Conservation (phyloP, 306 rosid genomes). For the Cucumis hystrix region DNA sequence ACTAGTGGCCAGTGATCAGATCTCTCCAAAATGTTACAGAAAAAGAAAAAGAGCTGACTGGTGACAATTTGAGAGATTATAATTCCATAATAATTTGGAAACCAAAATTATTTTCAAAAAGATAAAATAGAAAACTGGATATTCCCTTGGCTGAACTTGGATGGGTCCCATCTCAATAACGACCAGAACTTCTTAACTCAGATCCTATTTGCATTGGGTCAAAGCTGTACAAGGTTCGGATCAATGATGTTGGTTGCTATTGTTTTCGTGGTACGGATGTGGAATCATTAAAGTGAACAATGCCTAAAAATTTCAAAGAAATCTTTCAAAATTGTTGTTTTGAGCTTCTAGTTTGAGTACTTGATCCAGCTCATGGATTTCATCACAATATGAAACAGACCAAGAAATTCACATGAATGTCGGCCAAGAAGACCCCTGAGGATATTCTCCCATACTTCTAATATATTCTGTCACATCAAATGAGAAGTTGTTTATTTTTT, state of each 20-base stretch:
- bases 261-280: background rate
- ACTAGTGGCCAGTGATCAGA: background rate
- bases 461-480: too few relatives aligned
- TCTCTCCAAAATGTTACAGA: background rate
- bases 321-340: background rate
- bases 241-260: background rate
- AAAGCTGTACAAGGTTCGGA: background rate
- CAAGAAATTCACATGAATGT: background rate
- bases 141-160: background rate
- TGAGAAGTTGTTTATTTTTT: too few relatives aligned
- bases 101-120: background rate
- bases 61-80: too few relatives aligned
- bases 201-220: background rate
- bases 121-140: background rate
- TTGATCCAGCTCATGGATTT: background rate
- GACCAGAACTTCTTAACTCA: background rate
- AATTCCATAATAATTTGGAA: background rate
- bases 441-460: background rate
- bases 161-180: background rate
- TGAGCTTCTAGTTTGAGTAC: background rate
- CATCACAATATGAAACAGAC: background rate
- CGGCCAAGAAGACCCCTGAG: background rate
- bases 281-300: background rate
- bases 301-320: background rate
- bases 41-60: too few relatives aligned